phyloP scores from a whole-genome alignment of 805 yeast genomes.

The Alloascoidea hylecoeti region DNA sequence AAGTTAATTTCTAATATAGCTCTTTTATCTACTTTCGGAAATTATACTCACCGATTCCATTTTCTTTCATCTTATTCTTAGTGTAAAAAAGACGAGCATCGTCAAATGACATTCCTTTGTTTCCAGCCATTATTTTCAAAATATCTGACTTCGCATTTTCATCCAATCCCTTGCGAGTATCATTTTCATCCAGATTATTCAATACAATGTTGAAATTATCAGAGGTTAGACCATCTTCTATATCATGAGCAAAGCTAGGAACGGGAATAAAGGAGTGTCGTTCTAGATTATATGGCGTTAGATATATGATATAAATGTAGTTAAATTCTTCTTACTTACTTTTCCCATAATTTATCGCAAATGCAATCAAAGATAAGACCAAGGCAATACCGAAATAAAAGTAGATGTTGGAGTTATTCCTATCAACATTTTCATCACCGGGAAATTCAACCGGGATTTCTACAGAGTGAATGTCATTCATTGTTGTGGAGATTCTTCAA shows the following conservation, averaged over 20 bases:
- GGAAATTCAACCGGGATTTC: no score
- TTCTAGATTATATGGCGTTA: no score
- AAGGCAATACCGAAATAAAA: neutral
- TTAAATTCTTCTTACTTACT: no score
- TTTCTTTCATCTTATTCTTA: conserved; percentile 26
- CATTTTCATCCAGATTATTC: conserved; percentile 30
- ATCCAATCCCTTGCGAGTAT: conserved; percentile 49
- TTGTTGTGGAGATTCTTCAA: no score
- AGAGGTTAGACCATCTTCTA: conserved; percentile 46
- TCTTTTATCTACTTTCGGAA: no score
- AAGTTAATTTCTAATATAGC: conserved; percentile 10
- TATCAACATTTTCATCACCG: no score
- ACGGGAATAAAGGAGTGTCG: no score
- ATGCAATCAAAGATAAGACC: neutral
- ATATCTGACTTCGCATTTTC: conserved; percentile 36
- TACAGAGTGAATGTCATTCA: no score
- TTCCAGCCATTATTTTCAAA: conserved; percentile 34
- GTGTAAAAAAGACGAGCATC: conserved; percentile 49
- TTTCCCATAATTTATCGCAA: neutral
- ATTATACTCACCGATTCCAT: conserved; percentile 27
- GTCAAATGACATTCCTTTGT: conserved; percentile 39
- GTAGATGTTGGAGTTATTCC: no score
- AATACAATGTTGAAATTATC: conserved; percentile 35
- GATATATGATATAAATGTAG: no score
- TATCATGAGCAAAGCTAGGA: conserved; percentile 21